Percentiles rank a stretch among this genome's conserved stretches.
Conservation (phyloP, 257 asterid genomes). For the Eustoma russellianum region DNA sequence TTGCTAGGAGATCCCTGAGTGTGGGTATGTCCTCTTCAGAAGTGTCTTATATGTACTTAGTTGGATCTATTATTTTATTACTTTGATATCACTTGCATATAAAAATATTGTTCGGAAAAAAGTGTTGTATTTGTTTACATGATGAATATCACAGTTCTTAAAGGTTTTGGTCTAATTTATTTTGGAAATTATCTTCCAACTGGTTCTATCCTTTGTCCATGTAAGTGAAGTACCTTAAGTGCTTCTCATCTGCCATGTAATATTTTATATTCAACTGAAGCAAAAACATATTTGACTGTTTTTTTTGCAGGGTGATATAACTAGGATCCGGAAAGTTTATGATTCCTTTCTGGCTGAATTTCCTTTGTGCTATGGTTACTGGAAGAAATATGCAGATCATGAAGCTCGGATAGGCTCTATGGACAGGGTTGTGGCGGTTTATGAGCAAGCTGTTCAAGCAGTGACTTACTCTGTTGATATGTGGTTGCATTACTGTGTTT, state of each 20-base stretch:
- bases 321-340: slow-evolving; percentile 74
- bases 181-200: too few species aligned
- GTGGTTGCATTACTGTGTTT: slow-evolving; percentile 96
- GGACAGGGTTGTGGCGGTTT: slow-evolving; percentile 89
- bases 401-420: slow-evolving; percentile 79
- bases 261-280: slow-evolving; percentile 1
- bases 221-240: too few species aligned
- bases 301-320: slow-evolving; percentile 50
- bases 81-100: background rate
- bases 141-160: too few species aligned
- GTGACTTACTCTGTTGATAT: slow-evolving; percentile 98
- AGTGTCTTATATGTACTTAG: too few species aligned
- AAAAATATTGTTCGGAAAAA: background rate
- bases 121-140: too few species aligned
- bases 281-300: slow-evolving; percentile 2
- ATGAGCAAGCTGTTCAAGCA: slow-evolving; percentile 93
- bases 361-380: slow-evolving; percentile 96
- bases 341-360: slow-evolving; percentile 89
- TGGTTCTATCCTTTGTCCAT: too few species aligned
- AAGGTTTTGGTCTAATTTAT: too few species aligned
- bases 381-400: slow-evolving; percentile 99
- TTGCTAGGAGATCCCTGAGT: too few species aligned
- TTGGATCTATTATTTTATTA: background rate
- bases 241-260: background rate
- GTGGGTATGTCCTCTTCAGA: too few species aligned